These are phyloP conservation scores for Crithidia fasciculata DNA, from an alignment of 208 protist genomes.

Conservation along the genomic window DNA sequence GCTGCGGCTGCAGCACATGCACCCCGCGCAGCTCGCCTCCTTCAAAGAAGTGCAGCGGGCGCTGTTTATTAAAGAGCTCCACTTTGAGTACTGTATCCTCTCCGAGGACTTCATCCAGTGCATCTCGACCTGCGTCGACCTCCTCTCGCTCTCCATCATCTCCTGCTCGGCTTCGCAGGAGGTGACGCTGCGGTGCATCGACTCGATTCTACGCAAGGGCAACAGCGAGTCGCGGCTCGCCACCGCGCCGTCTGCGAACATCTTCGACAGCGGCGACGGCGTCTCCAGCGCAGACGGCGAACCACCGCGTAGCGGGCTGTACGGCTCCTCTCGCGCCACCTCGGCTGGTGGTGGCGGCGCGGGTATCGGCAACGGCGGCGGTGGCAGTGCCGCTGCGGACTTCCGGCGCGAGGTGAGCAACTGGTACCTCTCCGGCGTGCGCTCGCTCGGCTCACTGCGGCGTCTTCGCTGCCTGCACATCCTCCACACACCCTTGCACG, in stretches of 20 bases:
- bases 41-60: constrained; percentile 53
- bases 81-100: constrained; percentile 52
- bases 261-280: neutral
- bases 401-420: constrained; percentile 26
- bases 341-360: too few relatives aligned
- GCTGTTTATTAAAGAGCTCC: constrained; percentile 57
- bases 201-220: constrained; percentile 71
- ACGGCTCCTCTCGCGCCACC: neutral
- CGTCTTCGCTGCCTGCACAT: constrained; percentile 74
- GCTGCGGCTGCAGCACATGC: constrained; percentile 61
- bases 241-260: neutral
- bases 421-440: constrained; percentile 73
- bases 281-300: neutral
- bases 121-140: constrained; percentile 58
- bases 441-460: constrained; percentile 54
- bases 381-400: neutral
- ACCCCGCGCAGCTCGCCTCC: constrained; percentile 45
- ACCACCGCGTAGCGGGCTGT: neutral
- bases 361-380: neutral
- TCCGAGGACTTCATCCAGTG: constrained; percentile 67
- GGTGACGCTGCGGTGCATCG: constrained; percentile 58
- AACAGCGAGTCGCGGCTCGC: constrained; percentile 15
- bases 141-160: constrained; percentile 57
- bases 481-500: constrained; percentile 54
- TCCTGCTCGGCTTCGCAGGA: constrained; percentile 59